Conservation (phyloP, 257 asterid species). For the Nicotiana paniculata region DNA sequence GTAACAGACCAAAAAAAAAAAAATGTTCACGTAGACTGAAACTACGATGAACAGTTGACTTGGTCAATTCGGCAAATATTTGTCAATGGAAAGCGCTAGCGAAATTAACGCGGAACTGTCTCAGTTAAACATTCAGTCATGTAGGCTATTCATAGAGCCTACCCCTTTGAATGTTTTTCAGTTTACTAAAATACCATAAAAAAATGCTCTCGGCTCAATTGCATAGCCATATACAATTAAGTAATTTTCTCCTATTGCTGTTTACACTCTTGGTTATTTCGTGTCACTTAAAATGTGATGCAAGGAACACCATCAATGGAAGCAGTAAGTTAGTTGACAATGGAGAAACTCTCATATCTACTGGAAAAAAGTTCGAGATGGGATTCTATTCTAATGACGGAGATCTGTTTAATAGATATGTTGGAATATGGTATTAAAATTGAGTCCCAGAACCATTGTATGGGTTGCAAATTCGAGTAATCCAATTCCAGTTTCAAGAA, state of each 20-base stretch:
- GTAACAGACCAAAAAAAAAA: too few species aligned
- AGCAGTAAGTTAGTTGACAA: background rate
- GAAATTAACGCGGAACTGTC: background rate
- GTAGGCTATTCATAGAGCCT: background rate
- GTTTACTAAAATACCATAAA: background rate
- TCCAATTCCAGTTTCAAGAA: background rate
- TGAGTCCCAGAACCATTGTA: constrained; percentile 20
- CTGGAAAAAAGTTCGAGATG: constrained; percentile 28
- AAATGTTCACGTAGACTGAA: too few species aligned
- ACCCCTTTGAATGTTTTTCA: background rate
- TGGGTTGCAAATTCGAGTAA: constrained; percentile 40
- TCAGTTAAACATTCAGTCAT: background rate
- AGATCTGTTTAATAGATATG: constrained; percentile 2
- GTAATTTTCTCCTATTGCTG: background rate
- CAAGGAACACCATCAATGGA: constrained; percentile 25
- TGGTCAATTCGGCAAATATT: background rate
- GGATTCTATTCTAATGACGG: constrained; percentile 31
- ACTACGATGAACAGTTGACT: too few species aligned
- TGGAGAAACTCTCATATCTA: constrained; percentile 29
- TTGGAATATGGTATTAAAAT: constrained; percentile 42
- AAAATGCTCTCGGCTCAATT: background rate
- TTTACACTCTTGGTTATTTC: background rate
- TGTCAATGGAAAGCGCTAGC: background rate
- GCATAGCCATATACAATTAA: too few species aligned
- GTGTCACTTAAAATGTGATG: constrained; percentile 11